Percentiles rank a stretch among this genome's conserved stretches.
Evolutionary conservation across 305 asterid species (phyloP).

Genomic region (Ilex paraguariensis): DNA sequence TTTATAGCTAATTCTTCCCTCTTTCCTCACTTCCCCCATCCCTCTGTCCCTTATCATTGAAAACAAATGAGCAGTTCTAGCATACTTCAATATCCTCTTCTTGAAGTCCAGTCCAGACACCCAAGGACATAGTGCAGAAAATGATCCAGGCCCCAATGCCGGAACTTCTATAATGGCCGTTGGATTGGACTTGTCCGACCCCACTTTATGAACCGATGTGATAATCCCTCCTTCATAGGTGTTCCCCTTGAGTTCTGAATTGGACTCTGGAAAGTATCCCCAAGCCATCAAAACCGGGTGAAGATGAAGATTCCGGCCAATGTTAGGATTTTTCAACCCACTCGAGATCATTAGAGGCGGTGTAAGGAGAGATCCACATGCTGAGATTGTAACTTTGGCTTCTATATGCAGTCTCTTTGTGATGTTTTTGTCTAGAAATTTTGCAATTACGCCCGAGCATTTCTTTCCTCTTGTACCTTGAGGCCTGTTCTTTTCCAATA

Average conservation of each 20-base stretch:
- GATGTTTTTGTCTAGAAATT: constrained; percentile 25
- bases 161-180: constrained; percentile 63
- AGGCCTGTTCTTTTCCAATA: constrained; percentile 20
- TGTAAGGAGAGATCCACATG: constrained; percentile 79
- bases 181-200: constrained; percentile 18
- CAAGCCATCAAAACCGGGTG: constrained; percentile 94
- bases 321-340: constrained; percentile 61
- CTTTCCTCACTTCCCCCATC: constrained; percentile 35
- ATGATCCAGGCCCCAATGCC: constrained; percentile 61
- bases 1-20: constrained; percentile 48
- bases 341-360: constrained; percentile 74
- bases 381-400: constrained; percentile 70
- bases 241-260: constrained; percentile 39
- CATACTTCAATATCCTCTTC: constrained; percentile 39
- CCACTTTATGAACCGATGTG: constrained; percentile 62
- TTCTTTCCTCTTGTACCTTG: constrained; percentile 19
- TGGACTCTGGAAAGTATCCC: constrained; percentile 75
- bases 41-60: constrained; percentile 69
- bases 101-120: constrained; percentile 51
- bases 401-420: constrained; percentile 35
- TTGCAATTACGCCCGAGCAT: constrained; percentile 64
- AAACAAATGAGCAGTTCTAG: constrained; percentile 69
- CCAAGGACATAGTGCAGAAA: constrained; percentile 67
- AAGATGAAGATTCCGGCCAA: constrained; percentile 77
- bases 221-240: constrained; percentile 81